A percentile compares a stretch with the other conserved stretches of the same genome.
phyloP scores from a whole-genome alignment of 1,284 basidiomycete species.

The Rhodotorula sp. region DNA sequence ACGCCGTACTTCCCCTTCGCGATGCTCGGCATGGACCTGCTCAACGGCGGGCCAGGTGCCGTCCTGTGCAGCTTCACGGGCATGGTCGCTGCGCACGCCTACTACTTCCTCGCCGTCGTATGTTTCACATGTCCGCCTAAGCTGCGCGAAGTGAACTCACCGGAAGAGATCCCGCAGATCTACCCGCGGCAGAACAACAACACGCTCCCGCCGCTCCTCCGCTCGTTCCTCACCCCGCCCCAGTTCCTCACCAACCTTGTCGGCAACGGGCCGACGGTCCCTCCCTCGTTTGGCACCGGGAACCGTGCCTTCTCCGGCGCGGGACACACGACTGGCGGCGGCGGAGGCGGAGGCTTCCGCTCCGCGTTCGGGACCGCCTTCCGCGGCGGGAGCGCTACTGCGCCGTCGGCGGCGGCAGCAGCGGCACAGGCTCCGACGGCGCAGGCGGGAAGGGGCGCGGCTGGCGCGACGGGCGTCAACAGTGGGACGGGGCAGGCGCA shows the following conservation, averaged over 20 bases:
- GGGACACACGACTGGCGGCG: background rate
- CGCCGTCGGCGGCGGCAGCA: background rate
- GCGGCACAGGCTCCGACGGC: background rate
- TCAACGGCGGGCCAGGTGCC: slow-evolving; percentile 63
- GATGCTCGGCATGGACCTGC: slow-evolving; percentile 69
- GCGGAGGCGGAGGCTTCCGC: background rate
- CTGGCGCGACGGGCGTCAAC: background rate
- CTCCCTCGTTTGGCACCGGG: slow-evolving; percentile 11
- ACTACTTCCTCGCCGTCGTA: slow-evolving; percentile 44
- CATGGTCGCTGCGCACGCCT: slow-evolving; percentile 70
- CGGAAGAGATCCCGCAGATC: slow-evolving; percentile 15
- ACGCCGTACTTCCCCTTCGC: slow-evolving; percentile 72
- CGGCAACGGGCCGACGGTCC: slow-evolving; percentile 19
- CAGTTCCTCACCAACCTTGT: slow-evolving; percentile 23
- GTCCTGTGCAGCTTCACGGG: slow-evolving; percentile 67
- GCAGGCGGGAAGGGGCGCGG: background rate
- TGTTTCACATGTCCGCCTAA: slow-evolving; percentile 1
- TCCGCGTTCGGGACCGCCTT: background rate
- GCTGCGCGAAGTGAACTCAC: background rate
- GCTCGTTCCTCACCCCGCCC: slow-evolving; percentile 24
- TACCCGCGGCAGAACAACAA: slow-evolving; percentile 22
- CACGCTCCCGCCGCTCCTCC: background rate
- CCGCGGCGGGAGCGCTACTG: background rate
- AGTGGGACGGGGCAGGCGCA: slow-evolving; percentile 11
- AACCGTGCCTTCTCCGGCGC: no score